Percentiles rank a stretch among this genome's conserved stretches.
Evolutionary conservation across 768 basidiomycete species (phyloP).

Genomic region (Tricholoma furcatifolium): DNA sequence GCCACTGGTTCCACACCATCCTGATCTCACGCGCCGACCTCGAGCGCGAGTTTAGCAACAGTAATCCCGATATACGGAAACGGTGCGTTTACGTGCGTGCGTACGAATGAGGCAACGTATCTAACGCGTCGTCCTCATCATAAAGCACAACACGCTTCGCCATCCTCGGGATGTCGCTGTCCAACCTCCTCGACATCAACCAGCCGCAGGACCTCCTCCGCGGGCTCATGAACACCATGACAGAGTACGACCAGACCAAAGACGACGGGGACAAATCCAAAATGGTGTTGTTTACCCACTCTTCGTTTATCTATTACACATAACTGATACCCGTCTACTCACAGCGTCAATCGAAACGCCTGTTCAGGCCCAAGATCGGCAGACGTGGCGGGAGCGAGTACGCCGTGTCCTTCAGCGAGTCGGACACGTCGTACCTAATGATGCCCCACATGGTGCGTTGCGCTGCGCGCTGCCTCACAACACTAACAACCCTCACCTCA

Average conservation of each 20-base stretch:
- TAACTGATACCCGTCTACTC: no score
- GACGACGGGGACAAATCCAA: conserved; percentile 73
- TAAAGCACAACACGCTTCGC: conserved; percentile 86
- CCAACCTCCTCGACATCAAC: conserved; percentile 76
- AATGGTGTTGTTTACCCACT: no score
- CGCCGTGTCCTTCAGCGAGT: conserved; percentile 55
- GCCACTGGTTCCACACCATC: conserved; percentile 89
- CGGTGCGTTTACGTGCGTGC: conserved; percentile 44
- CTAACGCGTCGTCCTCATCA: conserved; percentile 1
- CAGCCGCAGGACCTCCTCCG: conserved; percentile 80
- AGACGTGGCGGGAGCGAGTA: conserved; percentile 63
- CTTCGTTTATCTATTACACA: no score
- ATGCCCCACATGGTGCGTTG: conserved; percentile 70
- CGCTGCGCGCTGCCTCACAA: neutral
- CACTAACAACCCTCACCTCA: conserved; percentile 6
- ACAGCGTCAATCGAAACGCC: conserved; percentile 41
- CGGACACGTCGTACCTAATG: conserved; percentile 69
- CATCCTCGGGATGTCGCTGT: conserved; percentile 83
- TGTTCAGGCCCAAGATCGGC: conserved; percentile 57
- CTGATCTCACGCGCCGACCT: conserved; percentile 74
- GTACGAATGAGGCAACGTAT: no score
- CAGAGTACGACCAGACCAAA: conserved; percentile 77
- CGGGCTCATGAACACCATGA: conserved; percentile 66
- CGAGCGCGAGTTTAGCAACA: conserved; percentile 74
- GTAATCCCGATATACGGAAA: conserved; percentile 73